These are phyloP conservation scores for Colletotrichum sp. DNA, from an alignment of 2,329 filamentous ascomycete species.

Conservation along the genomic window DNA sequence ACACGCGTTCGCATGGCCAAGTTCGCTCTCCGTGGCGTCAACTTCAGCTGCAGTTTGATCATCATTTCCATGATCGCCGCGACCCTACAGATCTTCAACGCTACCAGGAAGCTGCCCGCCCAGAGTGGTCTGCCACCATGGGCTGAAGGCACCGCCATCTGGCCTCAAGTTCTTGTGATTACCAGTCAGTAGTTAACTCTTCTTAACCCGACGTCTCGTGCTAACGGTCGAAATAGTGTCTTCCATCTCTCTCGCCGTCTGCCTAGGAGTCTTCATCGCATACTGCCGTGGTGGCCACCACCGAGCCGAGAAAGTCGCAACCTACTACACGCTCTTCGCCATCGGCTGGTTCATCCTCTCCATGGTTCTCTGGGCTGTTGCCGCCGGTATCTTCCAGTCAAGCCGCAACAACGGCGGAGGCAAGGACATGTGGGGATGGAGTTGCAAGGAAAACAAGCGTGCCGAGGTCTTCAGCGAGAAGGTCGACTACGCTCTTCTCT, in stretches of 20 bases:
- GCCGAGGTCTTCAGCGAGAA: slow-evolving; percentile 78
- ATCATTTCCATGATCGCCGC: slow-evolving; percentile 88
- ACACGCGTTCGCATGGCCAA: slow-evolving; percentile 91
- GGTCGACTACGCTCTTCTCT: slow-evolving; percentile 88
- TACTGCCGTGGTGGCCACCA: slow-evolving; percentile 90
- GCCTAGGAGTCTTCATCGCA: slow-evolving; percentile 78
- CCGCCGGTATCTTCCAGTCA: slow-evolving; percentile 83
- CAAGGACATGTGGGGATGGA: slow-evolving; percentile 97
- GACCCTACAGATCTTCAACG: slow-evolving; percentile 92
- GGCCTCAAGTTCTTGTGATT: slow-evolving; percentile 89
- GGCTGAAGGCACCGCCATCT: slow-evolving; percentile 78
- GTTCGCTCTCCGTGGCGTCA: slow-evolving; percentile 91
- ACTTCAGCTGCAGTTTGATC: slow-evolving; percentile 96
- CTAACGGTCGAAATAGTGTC: slow-evolving; percentile 55
- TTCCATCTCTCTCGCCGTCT: slow-evolving; percentile 80
- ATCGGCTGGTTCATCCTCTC: slow-evolving; percentile 94
- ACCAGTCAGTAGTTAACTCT: slow-evolving; percentile 27
- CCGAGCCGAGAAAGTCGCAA: slow-evolving; percentile 88
- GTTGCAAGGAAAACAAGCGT: slow-evolving; percentile 89
- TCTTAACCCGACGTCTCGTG: too few relatives aligned
- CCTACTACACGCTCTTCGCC: slow-evolving; percentile 95
- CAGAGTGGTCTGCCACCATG: slow-evolving; percentile 86
- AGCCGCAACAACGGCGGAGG: slow-evolving; percentile 71
- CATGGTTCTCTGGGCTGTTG: slow-evolving; percentile 89
- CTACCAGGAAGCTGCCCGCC: slow-evolving; percentile 75